Conservation (phyloP, 768 basidiomycete genomes). For the Trametes punicea region DNA sequence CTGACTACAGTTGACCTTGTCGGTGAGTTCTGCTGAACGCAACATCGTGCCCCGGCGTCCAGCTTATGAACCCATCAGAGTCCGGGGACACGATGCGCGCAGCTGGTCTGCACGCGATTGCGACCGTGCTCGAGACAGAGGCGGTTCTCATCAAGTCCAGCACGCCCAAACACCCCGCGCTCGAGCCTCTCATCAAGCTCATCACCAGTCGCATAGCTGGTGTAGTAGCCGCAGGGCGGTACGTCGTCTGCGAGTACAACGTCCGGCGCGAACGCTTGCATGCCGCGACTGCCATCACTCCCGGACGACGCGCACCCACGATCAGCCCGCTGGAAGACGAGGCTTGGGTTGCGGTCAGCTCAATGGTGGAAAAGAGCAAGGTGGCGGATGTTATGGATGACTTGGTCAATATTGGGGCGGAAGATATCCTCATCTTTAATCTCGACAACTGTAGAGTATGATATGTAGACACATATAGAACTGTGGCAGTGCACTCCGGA, state of each 20-base stretch:
- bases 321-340: constrained; percentile 79
- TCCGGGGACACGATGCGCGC: constrained; percentile 99
- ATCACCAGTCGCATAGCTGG: constrained; percentile 89
- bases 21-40: constrained; percentile 45
- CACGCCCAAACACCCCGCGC: constrained; percentile 56
- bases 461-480: not conserved
- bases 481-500: not conserved
- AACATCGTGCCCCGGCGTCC: too few relatives aligned
- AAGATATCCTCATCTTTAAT: constrained; percentile 87
- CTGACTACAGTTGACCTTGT: constrained; percentile 85
- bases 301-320: constrained; percentile 87
- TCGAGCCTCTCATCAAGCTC: constrained; percentile 65
- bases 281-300: constrained; percentile 69
- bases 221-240: constrained; percentile 82
- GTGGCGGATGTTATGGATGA: constrained; percentile 87
- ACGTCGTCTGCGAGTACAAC: constrained; percentile 93
- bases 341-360: constrained; percentile 88
- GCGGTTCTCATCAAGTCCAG: constrained; percentile 90
- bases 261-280: constrained; percentile 61
- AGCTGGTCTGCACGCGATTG: constrained; percentile 91
- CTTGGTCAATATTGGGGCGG: constrained; percentile 76
- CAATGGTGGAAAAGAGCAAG: constrained; percentile 85
- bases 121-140: constrained; percentile 80
- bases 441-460: constrained; percentile 92
- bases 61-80: constrained; percentile 46